phyloP scores from a whole-genome alignment of 768 basidiomycete species.

The Tricholomella constricta region DNA sequence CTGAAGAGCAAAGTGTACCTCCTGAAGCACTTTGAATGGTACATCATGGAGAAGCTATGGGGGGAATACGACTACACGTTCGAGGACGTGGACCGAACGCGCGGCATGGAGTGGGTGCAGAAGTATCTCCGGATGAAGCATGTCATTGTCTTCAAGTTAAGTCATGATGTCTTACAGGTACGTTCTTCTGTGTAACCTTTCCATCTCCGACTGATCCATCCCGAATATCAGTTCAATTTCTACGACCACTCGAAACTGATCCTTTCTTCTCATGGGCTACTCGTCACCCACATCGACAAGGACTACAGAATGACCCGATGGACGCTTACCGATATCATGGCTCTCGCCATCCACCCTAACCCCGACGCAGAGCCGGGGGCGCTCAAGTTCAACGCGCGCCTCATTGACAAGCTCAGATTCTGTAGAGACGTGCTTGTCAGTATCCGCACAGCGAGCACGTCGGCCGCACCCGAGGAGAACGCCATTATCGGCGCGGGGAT shows the following conservation, averaged over 20 bases:
- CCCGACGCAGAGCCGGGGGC: slow-evolving; percentile 50
- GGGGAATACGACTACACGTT: slow-evolving; percentile 85
- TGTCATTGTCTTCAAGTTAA: slow-evolving; percentile 95
- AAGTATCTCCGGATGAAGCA: slow-evolving; percentile 97
- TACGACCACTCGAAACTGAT: slow-evolving; percentile 97
- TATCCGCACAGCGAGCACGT: slow-evolving; percentile 64
- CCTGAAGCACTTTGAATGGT: slow-evolving; percentile 90
- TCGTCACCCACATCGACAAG: slow-evolving; percentile 91
- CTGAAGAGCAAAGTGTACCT: slow-evolving; percentile 91
- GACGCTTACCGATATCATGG: slow-evolving; percentile 72
- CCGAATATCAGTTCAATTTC: slow-evolving; percentile 84
- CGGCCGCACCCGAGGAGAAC: slow-evolving; percentile 25
- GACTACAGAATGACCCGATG: slow-evolving; percentile 76
- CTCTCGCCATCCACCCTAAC: slow-evolving; percentile 41
- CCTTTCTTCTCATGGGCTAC: slow-evolving; percentile 74
- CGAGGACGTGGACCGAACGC: slow-evolving; percentile 62
- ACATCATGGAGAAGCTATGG: slow-evolving; percentile 90
- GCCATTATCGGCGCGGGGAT: slow-evolving; percentile 5
- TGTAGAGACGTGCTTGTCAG: slow-evolving; percentile 82
- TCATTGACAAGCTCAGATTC: slow-evolving; percentile 83
- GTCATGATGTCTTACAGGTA: slow-evolving; percentile 95
- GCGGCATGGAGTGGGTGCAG: slow-evolving; percentile 94
- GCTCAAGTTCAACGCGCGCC: slow-evolving; percentile 59
- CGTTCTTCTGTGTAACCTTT: slow-evolving; percentile 19
- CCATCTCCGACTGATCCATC: slow-evolving; percentile 6